These are phyloP conservation scores for Kappamyces sp. DNA, from an alignment of 192 early-diverging fungal species.

Conservation along the genomic window DNA sequence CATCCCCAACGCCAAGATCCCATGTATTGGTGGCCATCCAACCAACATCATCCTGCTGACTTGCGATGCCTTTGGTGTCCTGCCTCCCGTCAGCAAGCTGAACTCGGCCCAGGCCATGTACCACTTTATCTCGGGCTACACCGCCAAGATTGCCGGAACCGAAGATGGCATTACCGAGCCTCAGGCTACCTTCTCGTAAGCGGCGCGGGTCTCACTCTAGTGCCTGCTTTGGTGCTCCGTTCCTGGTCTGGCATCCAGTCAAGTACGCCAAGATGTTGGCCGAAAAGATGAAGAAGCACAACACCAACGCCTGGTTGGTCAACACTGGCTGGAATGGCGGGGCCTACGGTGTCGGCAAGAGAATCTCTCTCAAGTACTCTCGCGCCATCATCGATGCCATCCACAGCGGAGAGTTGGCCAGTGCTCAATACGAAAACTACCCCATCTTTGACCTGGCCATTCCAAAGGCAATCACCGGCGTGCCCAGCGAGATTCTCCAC, in stretches of 20 bases:
- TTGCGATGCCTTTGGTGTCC: constrained; percentile 94
- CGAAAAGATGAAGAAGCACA: constrained; percentile 83
- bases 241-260: constrained; percentile 92
- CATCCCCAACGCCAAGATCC: constrained; percentile 90
- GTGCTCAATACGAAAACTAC: constrained; percentile 78
- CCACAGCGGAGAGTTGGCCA: constrained; percentile 85
- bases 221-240: constrained; percentile 92
- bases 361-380: constrained; percentile 93
- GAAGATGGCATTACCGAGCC: constrained; percentile 93
- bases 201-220: constrained; percentile 13
- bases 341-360: constrained; percentile 80
- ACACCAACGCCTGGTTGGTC: constrained; percentile 83
- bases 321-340: constrained; percentile 98
- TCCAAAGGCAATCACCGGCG: constrained; percentile 68
- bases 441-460: constrained; percentile 83
- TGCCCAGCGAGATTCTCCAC: constrained; percentile 81
- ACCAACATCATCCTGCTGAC: constrained; percentile 94
- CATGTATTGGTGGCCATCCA: constrained; percentile 85
- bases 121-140: constrained; percentile 97
- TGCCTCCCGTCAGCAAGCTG: constrained; percentile 84
- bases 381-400: constrained; percentile 97
- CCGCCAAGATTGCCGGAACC: constrained; percentile 96
- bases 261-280: constrained; percentile 97
- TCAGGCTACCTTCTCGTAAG: constrained; percentile 72
- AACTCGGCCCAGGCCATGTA: constrained; percentile 87